Evolutionary conservation across 2,329 filamentous ascomycete genomes (phyloP).

Genomic region (Talaromyces sp.): DNA sequence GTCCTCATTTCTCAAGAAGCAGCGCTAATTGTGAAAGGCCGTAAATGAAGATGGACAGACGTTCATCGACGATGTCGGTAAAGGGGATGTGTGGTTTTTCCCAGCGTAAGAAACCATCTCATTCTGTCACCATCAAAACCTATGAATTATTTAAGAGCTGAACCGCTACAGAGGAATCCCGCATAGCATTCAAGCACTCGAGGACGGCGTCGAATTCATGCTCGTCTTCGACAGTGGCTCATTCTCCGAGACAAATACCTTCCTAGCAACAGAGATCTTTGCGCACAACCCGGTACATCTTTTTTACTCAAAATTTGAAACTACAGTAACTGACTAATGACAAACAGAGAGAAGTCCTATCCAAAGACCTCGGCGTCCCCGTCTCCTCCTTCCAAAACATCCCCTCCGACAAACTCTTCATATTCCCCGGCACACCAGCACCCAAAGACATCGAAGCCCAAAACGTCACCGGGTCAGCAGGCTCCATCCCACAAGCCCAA

Average conservation of each 20-base stretch:
- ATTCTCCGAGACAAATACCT: constrained; percentile 70
- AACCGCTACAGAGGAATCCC: constrained; percentile 55
- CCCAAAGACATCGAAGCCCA: constrained; percentile 65
- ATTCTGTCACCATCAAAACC: not conserved
- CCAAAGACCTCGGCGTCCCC: constrained; percentile 54
- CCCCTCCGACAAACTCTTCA: constrained; percentile 67
- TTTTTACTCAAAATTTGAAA: not conserved
- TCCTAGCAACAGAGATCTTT: constrained; percentile 65
- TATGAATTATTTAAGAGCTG: not conserved
- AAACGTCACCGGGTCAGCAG: constrained; percentile 55
- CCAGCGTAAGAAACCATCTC: constrained; percentile 48
- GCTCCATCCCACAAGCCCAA: constrained; percentile 64
- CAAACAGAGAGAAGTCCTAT: constrained; percentile 46
- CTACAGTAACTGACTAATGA: not conserved
- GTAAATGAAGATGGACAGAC: constrained; percentile 61
- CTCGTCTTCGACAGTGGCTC: constrained; percentile 60
- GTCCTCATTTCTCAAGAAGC: not conserved
- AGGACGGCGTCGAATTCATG: constrained; percentile 64
- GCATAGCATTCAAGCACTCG: constrained; percentile 71
- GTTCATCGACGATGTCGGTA: constrained; percentile 71
- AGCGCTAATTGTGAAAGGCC: constrained; percentile 22
- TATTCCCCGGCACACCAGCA: constrained; percentile 65
- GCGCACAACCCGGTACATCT: constrained; percentile 30
- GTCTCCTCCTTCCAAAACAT: constrained; percentile 58
- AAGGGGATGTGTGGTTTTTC: constrained; percentile 80